Base-by-base conservation (phyloP, 495 filamentous ascomycete species). In the Neurospora sp. region DNA sequence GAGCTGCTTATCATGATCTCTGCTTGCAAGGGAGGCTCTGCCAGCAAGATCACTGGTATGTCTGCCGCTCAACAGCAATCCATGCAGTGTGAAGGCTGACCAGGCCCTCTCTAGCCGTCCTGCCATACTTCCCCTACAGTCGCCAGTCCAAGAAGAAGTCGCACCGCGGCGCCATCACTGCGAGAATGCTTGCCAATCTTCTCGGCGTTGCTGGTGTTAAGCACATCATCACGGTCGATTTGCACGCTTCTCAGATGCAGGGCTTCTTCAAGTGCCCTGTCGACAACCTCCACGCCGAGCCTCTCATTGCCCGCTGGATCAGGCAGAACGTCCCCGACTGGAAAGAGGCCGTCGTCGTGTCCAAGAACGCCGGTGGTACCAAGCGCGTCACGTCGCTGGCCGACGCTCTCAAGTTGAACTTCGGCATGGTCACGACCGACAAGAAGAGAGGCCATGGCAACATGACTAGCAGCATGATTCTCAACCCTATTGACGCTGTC, bases 141-240 rank as follows among this genome's bases (percentile, higher is more conserved):
- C 93, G 96, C 69, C 96, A 99, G 83, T 98, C 94, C 61, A 99
- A 99, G 88, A 98, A 97, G 87, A 99, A 98, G 85, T 94, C 93
- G 69, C 96, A 98, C 78, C 88, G 96, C 74, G 96, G 96, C 39
- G 94, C 96, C 68, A 98, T 99, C 78, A 97, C 96, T 27, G 96
- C 96, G 37, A 89, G 95, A 74, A 96, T 99, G 94, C 85, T 99
- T 69, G 96, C 96, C 73, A 99, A 99, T 80, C 89, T 98, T 35
- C 89, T 99, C 68, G 87, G 91, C 46, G 90, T 99, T 70, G 96
- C 96, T 71, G 96, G 96, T 70, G 92, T 99, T 74, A 92, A 97
- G 83, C 96, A 99, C 86, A 93, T 98, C 80, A 92, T 98, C 79
- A 99, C 96, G 18, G 92, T 99, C 79, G 96, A 99, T 79, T 86